A percentile compares a stretch with the other conserved stretches of the same genome.
These are phyloP conservation scores for Capsicum chinense DNA, from an alignment of 257 asterid genomes.

Conservation along the genomic window DNA sequence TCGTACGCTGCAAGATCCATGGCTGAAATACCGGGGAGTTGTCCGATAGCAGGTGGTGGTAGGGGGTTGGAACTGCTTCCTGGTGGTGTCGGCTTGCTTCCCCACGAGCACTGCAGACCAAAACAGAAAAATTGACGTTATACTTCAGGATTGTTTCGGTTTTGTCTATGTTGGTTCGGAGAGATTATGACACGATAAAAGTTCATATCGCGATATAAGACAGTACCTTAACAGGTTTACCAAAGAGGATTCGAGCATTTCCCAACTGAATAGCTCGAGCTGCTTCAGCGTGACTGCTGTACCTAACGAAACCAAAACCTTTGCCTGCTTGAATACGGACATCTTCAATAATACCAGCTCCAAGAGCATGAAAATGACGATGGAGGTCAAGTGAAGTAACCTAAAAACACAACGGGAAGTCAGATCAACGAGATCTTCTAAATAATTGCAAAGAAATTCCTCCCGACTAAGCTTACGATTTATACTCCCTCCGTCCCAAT, in stretches of 20 bases:
- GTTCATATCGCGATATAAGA: not conserved
- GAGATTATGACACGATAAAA: not conserved
- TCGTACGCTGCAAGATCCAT: conserved; percentile 67
- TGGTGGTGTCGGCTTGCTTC: conserved; percentile 83
- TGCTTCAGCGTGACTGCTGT: conserved; percentile 83
- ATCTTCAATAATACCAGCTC: conserved; percentile 82
- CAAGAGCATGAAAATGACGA: conserved; percentile 67
- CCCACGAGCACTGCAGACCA: conserved; percentile 78
- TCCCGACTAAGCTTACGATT: not conserved
- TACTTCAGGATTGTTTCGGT: too few relatives aligned
- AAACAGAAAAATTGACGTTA: not conserved
- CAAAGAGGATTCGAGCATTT: conserved; percentile 62
- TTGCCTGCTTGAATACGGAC: conserved; percentile 84
- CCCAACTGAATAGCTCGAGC: conserved; percentile 87
- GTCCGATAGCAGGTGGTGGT: conserved; percentile 68
- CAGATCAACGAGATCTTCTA: not conserved
- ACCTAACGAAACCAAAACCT: conserved; percentile 87
- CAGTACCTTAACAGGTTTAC: conserved; percentile 68
- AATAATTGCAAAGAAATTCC: conserved; percentile 5
- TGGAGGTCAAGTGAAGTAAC: conserved; percentile 81
- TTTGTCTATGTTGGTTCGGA: not conserved
- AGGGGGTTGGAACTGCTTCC: conserved; percentile 77
- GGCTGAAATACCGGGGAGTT: conserved; percentile 58
- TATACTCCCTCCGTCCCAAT: not conserved
- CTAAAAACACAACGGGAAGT: conserved; percentile 40